Base-by-base conservation (phyloP, 805 yeast genomes). In the Teunomyces tritomae region DNA sequence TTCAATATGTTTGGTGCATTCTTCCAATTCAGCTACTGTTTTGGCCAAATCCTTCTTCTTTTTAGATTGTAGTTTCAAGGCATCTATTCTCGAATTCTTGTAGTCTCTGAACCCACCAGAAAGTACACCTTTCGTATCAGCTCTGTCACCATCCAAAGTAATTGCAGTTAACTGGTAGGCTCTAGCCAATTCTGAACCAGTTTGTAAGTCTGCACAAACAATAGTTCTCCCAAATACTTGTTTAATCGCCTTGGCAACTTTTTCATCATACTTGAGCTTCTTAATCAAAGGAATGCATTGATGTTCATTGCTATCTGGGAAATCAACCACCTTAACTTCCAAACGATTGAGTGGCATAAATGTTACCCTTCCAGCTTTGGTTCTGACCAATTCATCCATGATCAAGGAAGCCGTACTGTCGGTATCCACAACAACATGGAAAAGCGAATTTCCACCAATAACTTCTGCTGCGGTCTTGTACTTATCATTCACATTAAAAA, bases 121-220 rank as follows among this genome's bases (percentile, higher is more conserved):
- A 39, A 94, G 64, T 1, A 86, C 87, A 64, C 99, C 99, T 54
- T 76, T 80, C 41, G 81, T 82, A 56, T 89, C 95, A 43, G 89
- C 89, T 53, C 89, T 74, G 62, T 94, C 98, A 55, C 99, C 99
- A 63, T 89, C 96, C 13, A 92, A 69, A 0, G 99, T 94, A 11
- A 94, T 86, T 0, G 96, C 87, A 56, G 80, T 83, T 20, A 91
- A 67, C 28, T 80, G 78, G 61, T 73, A 79, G 8, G 70, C 65
- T 41, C 79, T 78, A 0, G 96, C 83, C 27, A 87, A 68, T 54
- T 82, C 84, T 2, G 84, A 73, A 3, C 96, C 96, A 28, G 76
- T 73, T 42, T 78, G 83, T 40, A 92, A 67, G 51, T 85, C 82
- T 48, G 79, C 77, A 45, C 91, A 84, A 1, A 94, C 91, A 36